Evolutionary conservation across 2,329 filamentous ascomycete genomes (phyloP).

Genomic region (Pseudogymnoascus sp.): DNA sequence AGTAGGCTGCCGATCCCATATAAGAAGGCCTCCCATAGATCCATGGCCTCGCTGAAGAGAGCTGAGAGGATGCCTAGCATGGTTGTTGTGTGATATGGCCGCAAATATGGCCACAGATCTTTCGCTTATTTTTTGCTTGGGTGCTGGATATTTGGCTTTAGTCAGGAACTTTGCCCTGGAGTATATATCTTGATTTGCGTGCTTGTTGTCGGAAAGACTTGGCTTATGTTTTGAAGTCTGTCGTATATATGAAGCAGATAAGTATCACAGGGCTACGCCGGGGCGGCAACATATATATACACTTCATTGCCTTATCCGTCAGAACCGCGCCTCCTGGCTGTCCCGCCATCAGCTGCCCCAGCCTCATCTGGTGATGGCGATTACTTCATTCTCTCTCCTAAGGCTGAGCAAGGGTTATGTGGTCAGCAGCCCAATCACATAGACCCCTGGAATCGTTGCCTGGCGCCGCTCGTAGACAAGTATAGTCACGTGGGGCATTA

Average conservation of each 20-base stretch:
- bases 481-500: not conserved
- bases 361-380: slow-evolving; percentile 1
- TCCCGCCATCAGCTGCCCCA: slow-evolving; percentile 3
- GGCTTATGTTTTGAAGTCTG: not conserved
- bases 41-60: slow-evolving; percentile 21
- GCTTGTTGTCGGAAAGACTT: not conserved
- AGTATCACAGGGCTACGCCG: not conserved
- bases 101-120: not conserved
- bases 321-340: not conserved
- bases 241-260: not conserved
- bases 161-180: not conserved
- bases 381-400: not conserved
- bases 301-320: not conserved
- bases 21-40: slow-evolving; percentile 22
- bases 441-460: not conserved
- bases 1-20: slow-evolving; percentile 16
- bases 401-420: not conserved
- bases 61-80: slow-evolving; percentile 21
- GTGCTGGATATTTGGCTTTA: not conserved
- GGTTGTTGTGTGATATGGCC: slow-evolving; percentile 3
- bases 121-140: not conserved
- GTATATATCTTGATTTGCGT: not conserved
- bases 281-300: slow-evolving; percentile 1
- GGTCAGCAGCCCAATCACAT: slow-evolving; percentile 3
- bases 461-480: not conserved